Percentiles rank a stretch among this genome's conserved stretches.
phyloP scores from a whole-genome alignment of 148 eudicot species.

The Vaccinium corymbosum region DNA sequence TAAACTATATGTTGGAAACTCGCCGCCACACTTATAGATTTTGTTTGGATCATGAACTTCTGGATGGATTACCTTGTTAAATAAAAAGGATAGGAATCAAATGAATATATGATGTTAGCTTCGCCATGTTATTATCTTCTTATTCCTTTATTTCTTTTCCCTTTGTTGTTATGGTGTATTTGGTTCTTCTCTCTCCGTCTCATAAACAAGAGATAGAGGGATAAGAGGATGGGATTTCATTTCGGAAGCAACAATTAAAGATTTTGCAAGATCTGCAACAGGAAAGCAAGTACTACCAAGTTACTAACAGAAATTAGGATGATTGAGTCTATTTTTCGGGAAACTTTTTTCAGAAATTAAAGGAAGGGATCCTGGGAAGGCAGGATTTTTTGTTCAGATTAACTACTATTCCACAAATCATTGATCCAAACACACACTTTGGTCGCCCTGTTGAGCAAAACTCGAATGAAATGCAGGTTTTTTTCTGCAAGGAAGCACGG shows the following conservation, averaged over 20 bases:
- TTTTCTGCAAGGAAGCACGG: constrained; percentile 98
- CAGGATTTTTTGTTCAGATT: neutral
- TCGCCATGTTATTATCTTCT: neutral
- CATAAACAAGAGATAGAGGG: neutral
- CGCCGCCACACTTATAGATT: neutral
- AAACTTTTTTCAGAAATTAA: neutral
- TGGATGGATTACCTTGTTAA: neutral
- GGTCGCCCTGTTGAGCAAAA: neutral
- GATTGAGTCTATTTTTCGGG: neutral
- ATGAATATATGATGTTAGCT: neutral
- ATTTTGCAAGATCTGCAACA: neutral
- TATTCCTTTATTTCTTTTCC: neutral
- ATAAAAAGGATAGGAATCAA: neutral
- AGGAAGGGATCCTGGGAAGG: neutral
- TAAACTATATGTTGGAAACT: constrained; percentile 9
- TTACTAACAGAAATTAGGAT: neutral
- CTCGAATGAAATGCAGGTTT: constrained; percentile 42
- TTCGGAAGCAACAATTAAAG: neutral
- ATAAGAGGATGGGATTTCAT: neutral
- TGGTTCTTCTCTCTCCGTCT: neutral
- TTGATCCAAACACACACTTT: neutral
- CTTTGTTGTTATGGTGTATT: neutral
- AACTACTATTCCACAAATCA: neutral
- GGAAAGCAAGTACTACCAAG: too few species aligned
- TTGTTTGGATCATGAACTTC: neutral